phyloP scores from a whole-genome alignment of 441 rosid species.

The Lepidium campestre region DNA sequence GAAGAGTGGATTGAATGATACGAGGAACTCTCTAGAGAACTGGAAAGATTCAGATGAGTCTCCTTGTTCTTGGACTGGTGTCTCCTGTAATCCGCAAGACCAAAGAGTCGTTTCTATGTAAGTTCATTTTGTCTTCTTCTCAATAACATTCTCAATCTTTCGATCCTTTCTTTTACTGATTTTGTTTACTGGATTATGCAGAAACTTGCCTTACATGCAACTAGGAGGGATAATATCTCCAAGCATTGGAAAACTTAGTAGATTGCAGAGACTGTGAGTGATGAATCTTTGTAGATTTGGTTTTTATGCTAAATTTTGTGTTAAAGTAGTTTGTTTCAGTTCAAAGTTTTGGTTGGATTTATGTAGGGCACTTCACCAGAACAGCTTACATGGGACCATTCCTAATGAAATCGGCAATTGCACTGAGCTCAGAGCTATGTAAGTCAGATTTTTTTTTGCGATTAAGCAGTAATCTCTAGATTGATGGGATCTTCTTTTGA shows the following conservation, averaged over 20 bases:
- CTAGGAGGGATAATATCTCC: slow-evolving; percentile 84
- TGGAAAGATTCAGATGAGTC: slow-evolving; percentile 70
- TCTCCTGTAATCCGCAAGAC: slow-evolving; percentile 64
- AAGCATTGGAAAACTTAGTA: slow-evolving; percentile 73
- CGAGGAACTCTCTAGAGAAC: slow-evolving; percentile 53
- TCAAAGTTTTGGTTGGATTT: neutral
- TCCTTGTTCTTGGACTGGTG: slow-evolving; percentile 94
- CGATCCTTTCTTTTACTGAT: neutral
- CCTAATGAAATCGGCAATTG: slow-evolving; percentile 77
- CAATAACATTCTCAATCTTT: neutral
- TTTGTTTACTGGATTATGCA: slow-evolving; percentile 24
- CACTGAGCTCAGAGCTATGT: slow-evolving; percentile 83
- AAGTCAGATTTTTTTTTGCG: slow-evolving; percentile 25
- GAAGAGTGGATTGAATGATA: slow-evolving; percentile 67
- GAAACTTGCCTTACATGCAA: slow-evolving; percentile 88
- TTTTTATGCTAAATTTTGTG: neutral
- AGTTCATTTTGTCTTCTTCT: neutral
- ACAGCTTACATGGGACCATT: slow-evolving; percentile 77
- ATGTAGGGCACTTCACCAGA: slow-evolving; percentile 84
- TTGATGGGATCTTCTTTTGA: neutral
- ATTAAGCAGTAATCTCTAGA: neutral
- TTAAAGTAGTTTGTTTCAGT: neutral
- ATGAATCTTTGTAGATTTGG: neutral
- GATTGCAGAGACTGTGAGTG: slow-evolving; percentile 82
- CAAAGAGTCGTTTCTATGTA: slow-evolving; percentile 76